Conservation (phyloP, 1,284 basidiomycete species). For the Fistulina hepatica region DNA sequence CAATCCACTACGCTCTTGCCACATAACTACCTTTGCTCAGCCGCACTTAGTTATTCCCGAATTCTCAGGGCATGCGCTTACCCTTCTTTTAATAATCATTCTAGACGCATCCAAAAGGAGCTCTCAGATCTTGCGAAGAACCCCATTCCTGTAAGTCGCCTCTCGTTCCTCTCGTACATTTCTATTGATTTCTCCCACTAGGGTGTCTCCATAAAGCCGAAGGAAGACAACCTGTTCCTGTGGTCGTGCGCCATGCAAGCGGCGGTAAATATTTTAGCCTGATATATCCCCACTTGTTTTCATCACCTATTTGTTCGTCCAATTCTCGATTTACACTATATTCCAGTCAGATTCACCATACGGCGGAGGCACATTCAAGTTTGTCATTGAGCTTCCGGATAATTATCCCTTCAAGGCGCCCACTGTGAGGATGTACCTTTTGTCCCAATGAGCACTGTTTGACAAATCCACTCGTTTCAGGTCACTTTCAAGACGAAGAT, state of each 20-base stretch:
- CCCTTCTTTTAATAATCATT: no score
- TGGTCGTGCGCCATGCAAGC: constrained; percentile 77
- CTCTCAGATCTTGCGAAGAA: constrained; percentile 22
- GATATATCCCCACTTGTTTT: constrained; percentile 6
- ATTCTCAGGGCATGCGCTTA: no score
- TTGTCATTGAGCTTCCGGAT: constrained; percentile 58
- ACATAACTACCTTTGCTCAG: no score
- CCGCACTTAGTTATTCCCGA: no score
- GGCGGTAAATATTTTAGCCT: constrained; percentile 38
- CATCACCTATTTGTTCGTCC: no score
- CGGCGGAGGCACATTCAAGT: constrained; percentile 73
- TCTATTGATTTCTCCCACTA: constrained; percentile 21
- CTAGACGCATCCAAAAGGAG: constrained; percentile 1
- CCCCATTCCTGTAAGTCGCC: constrained; percentile 44
- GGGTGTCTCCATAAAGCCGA: constrained; percentile 51
- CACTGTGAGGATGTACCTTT: constrained; percentile 32
- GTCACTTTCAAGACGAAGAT: constrained; percentile 81
- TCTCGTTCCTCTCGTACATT: constrained; percentile 8
- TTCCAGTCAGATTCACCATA: constrained; percentile 69
- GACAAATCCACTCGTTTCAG: constrained; percentile 33
- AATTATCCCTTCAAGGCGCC: constrained; percentile 91
- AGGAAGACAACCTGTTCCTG: constrained; percentile 64
- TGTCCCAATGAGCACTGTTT: constrained; percentile 6
- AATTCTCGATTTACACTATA: constrained; percentile 5
- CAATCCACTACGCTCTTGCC: no score